Percentiles rank a stretch among this genome's conserved stretches.
phyloP scores from a whole-genome alignment of 2,329 filamentous ascomycete genomes.

The Alternaria consortialis region DNA sequence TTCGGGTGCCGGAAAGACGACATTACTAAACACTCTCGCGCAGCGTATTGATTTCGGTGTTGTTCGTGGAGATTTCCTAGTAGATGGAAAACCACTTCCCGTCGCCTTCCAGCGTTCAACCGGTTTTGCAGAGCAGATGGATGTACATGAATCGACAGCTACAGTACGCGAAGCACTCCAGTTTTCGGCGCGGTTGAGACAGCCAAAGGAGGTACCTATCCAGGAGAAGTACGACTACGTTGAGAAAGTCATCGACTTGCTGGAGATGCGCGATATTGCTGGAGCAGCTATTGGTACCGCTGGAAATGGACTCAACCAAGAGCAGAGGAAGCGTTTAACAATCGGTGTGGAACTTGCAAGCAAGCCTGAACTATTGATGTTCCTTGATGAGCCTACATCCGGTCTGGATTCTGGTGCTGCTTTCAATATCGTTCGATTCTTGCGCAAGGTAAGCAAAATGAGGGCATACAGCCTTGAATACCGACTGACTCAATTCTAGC shows the following conservation, averaged over 20 bases:
- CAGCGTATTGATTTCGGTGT: conserved; percentile 58
- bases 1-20: conserved; percentile 62
- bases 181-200: conserved; percentile 70
- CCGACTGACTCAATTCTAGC: conserved; percentile 22
- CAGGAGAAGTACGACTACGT: conserved; percentile 72
- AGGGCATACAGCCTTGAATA: rapidly evolving
- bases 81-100: conserved; percentile 52
- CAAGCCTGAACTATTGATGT: conserved; percentile 76
- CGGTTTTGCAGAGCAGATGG: conserved; percentile 75
- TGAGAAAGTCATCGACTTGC: conserved; percentile 68
- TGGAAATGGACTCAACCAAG: conserved; percentile 61
- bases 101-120: conserved; percentile 84
- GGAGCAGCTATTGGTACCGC: conserved; percentile 70
- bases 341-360: conserved; percentile 69
- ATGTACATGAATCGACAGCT: conserved; percentile 68
- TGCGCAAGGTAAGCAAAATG: conserved; percentile 59
- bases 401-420: conserved; percentile 76
- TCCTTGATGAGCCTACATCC: conserved; percentile 80
- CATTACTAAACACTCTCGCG: conserved; percentile 48
- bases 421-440: conserved; percentile 70
- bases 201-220: conserved; percentile 65
- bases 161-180: conserved; percentile 71
- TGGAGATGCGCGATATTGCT: conserved; percentile 71
- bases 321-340: conserved; percentile 73
- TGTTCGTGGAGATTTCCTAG: conserved; percentile 56